Base-by-base conservation (phyloP, 306 rosid species). In the Mucuna pruriens region DNA sequence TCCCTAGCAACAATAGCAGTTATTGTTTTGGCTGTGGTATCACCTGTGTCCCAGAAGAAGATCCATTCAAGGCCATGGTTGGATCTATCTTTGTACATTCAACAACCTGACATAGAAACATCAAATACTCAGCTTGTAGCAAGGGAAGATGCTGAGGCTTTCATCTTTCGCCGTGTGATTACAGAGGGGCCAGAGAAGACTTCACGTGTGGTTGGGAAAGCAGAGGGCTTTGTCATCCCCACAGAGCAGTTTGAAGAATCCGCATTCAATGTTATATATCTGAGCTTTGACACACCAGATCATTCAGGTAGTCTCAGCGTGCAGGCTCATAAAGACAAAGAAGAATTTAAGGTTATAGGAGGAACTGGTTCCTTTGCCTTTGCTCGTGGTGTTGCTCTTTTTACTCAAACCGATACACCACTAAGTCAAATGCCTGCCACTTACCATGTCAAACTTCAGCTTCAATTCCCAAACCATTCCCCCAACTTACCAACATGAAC, bases 301-400 rank as follows among this genome's bases (percentile, higher is more conserved):
- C 86, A 86, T 74, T 89, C 90, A 0, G 99, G 98, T n/a, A 89
- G 92, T 78, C 75, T 95, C 11, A 84, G 98, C 34, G 86, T 95
- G 45, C 83, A 85, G 72, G 92, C 82, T 4, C 82, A 79, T n/a
- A 65, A 84, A 33, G 85, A 82, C 64, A 61, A 7, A 34, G 84
- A 88, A 38, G 85, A 86, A 42, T 88, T 90, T 44, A 84, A 75
- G 1, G 94, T 95, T 17, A 85, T 93, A 3, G 98, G 98, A 7
- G 99, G 99, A 38, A 91, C 97, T 11, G 96, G 97, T 23, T 91
- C 90, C 0, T 93, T 95, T 84, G 98, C 99, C 5, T 93, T 95
- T 89, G 98, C 96, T 25, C 92, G 91, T 23, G 99, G 99, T 52
- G 15, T 89, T 3, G 98, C 93, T 0, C 73, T 86, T 68, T 89